These are phyloP conservation scores for barrel medic (Medicago truncatula) DNA, from an alignment of 306 rosid species.

Conservation along the genomic window MtrunA17r5.0-ANR NC_053048.1:53797001-53797500, in stretches of 20 bases:
- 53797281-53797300: conserved; percentile 44
- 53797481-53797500: no score
- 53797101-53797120: conserved; percentile 60
- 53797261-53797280: conserved; percentile 27
- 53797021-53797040: no score
- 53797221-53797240: conserved; percentile 25
- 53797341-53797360: conserved; percentile 46
- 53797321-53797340: conserved; percentile 67
- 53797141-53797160: conserved; percentile 97
- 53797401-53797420: conserved; percentile 27
- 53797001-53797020: no score
- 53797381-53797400: conserved; percentile 32
- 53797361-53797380: conserved; percentile 65
- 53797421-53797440: no score
- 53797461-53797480: conserved; percentile 29
- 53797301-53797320: conserved; percentile 86
- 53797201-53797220: conserved; percentile 27
- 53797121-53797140: conserved; percentile 76
- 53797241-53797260: conserved; percentile 31
- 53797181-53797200: conserved; percentile 16
- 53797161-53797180: conserved; percentile 45
- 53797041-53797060: no score
- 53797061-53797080: no score
- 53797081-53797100: no score
- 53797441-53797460: no score